These are phyloP conservation scores for Chalaropsis thielavioides DNA, from an alignment of 2,329 filamentous ascomycete species.

Conservation along the genomic window DNA sequence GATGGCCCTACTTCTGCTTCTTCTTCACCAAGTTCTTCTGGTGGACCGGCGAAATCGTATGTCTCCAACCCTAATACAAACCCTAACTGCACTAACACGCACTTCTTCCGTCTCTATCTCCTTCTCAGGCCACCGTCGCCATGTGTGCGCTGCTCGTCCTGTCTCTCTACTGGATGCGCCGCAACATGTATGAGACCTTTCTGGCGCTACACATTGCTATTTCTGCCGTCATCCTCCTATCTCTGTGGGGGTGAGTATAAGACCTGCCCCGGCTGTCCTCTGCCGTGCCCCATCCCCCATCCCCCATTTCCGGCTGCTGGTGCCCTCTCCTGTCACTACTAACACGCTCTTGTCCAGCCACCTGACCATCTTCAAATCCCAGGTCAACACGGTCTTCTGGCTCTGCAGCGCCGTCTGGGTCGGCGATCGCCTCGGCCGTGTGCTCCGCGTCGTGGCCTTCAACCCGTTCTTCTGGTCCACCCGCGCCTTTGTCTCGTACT, in stretches of 20 bases:
- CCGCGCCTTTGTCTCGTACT: slow-evolving; percentile 25
- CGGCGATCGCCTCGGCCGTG: slow-evolving; percentile 33
- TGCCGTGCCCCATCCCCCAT: too few species aligned
- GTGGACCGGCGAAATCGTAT: slow-evolving; percentile 34
- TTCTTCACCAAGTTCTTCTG: slow-evolving; percentile 35
- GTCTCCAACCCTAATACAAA: slow-evolving; percentile 19
- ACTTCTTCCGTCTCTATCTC: neutral
- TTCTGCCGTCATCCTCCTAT: slow-evolving; percentile 34
- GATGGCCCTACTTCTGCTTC: slow-evolving; percentile 25
- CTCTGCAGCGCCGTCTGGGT: slow-evolving; percentile 35
- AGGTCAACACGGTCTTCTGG: slow-evolving; percentile 32
- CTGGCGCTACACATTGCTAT: slow-evolving; percentile 37
- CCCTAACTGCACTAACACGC: neutral
- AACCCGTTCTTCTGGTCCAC: slow-evolving; percentile 27
- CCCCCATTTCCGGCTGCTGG: too few species aligned
- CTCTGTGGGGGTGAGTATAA: slow-evolving; percentile 36
- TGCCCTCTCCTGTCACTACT: slow-evolving; percentile 23
- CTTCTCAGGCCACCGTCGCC: slow-evolving; percentile 27
- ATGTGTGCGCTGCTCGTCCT: slow-evolving; percentile 34
- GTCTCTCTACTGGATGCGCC: slow-evolving; percentile 38
- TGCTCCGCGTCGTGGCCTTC: slow-evolving; percentile 29
- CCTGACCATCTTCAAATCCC: slow-evolving; percentile 33
- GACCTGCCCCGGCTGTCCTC: neutral
- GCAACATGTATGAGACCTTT: slow-evolving; percentile 39
- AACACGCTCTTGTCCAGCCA: slow-evolving; percentile 26